Percentiles rank a stretch among this genome's conserved stretches.
These are phyloP conservation scores for Aegilops tauschii DNA, from an alignment of 176 grass and related monocot genomes.

Conservation along the genomic window DNA sequence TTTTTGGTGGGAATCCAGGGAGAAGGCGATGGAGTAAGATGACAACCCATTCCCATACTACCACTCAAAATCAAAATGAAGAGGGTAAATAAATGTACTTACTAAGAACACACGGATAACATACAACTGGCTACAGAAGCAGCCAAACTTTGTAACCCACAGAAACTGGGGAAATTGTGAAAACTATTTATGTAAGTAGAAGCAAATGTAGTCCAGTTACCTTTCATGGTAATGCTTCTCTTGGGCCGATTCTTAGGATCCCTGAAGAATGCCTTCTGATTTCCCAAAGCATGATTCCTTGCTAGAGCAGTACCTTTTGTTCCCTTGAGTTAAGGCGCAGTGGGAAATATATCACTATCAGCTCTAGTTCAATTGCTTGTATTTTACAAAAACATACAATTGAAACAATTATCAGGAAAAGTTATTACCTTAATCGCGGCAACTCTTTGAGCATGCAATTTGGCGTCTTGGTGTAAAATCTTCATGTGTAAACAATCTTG, in stretches of 20 bases:
- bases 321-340: background rate
- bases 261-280: constrained; percentile 54
- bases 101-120: background rate
- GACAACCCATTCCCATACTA: background rate
- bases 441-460: constrained; percentile 77
- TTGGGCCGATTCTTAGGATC: no score
- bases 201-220: constrained; percentile 15
- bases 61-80: background rate
- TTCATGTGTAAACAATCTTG: constrained; percentile 94
- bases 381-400: constrained; percentile 20
- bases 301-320: constrained; percentile 44
- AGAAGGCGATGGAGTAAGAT: background rate
- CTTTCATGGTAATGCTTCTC: constrained; percentile 84
- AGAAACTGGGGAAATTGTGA: background rate
- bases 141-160: background rate
- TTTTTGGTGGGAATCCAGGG: background rate
- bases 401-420: background rate
- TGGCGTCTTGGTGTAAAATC: constrained; percentile 62
- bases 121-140: background rate
- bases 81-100: background rate
- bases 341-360: background rate
- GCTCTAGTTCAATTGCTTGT: constrained; percentile 4
- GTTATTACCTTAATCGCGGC: constrained; percentile 73
- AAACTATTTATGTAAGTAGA: background rate
- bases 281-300: constrained; percentile 68